A percentile compares a stretch with the other conserved stretches of the same genome.
Evolutionary conservation across 805 yeast species (phyloP).

Genomic region (Lipomyces mesembrius): DNA sequence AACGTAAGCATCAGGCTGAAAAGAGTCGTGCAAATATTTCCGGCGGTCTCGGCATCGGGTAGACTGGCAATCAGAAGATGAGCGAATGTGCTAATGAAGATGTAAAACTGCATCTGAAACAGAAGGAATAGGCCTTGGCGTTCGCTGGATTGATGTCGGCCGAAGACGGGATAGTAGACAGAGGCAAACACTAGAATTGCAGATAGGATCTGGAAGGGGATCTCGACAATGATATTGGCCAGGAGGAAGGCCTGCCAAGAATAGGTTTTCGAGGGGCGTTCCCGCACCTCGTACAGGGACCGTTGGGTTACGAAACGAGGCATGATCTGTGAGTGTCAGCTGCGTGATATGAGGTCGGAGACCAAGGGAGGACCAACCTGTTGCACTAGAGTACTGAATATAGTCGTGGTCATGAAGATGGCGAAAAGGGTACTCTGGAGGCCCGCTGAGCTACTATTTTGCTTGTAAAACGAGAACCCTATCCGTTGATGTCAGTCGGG

Average conservation of each 20-base stretch:
- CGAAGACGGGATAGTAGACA: slow-evolving; percentile 56
- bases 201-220: slow-evolving; percentile 60
- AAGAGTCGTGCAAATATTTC: slow-evolving; percentile 60
- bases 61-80: slow-evolving; percentile 60
- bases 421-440: slow-evolving; percentile 64
- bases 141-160: slow-evolving; percentile 48
- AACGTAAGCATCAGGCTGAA: slow-evolving; percentile 64
- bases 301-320: slow-evolving; percentile 62
- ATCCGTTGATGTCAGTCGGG: slow-evolving; percentile 53
- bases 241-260: slow-evolving; percentile 61
- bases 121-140: slow-evolving; percentile 53
- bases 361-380: slow-evolving; percentile 65
- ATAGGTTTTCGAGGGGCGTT: slow-evolving; percentile 69
- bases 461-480: slow-evolving; percentile 72
- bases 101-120: slow-evolving; percentile 56
- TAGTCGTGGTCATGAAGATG: slow-evolving; percentile 58
- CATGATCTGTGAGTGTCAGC: slow-evolving; percentile 43
- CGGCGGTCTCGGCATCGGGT: slow-evolving; percentile 71
- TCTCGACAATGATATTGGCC: slow-evolving; percentile 60
- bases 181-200: slow-evolving; percentile 59
- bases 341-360: slow-evolving; percentile 44
- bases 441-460: slow-evolving; percentile 57
- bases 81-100: slow-evolving; percentile 58
- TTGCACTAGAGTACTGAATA: slow-evolving; percentile 60
- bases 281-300: slow-evolving; percentile 70